These are phyloP conservation scores for Luvunga scandens DNA, from an alignment of 345 rosid species.

Conservation along the genomic window DNA sequence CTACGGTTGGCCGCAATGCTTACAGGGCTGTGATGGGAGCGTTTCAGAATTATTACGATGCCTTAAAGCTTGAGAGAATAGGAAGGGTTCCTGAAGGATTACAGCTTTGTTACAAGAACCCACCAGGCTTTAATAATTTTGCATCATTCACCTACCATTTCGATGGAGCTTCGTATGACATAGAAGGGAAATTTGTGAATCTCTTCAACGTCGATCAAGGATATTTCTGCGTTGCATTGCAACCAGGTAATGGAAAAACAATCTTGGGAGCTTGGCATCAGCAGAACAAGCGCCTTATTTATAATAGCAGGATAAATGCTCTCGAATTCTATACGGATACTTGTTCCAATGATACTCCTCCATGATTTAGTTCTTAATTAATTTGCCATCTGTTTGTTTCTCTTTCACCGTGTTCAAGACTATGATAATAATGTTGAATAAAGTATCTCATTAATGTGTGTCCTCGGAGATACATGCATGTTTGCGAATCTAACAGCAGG, in stretches of 20 bases:
- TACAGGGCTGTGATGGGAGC: not conserved
- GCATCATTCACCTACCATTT: slow-evolving; percentile 16
- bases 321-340: not conserved
- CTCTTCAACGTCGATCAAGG: not conserved
- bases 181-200: not conserved
- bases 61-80: not conserved
- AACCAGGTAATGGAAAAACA: not conserved
- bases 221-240: slow-evolving; percentile 17
- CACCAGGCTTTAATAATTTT: not conserved
- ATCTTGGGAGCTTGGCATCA: slow-evolving; percentile 17
- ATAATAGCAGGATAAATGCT: not conserved
- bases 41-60: slow-evolving; percentile 1
- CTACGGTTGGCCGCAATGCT: not conserved
- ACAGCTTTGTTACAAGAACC: slow-evolving; percentile 6
- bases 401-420: not conserved
- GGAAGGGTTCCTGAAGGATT: not conserved
- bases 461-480: not conserved
- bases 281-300: slow-evolving; percentile 10
- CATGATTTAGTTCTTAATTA: not conserved
- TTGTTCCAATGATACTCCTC: slow-evolving; percentile 6
- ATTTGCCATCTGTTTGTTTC: no score
- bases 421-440: not conserved
- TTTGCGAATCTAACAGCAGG: not conserved
- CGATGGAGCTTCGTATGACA: not conserved
- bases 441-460: not conserved